phyloP scores from a whole-genome alignment of 2,329 filamentous ascomycete species.

The Colletotrichum tabaci region DNA sequence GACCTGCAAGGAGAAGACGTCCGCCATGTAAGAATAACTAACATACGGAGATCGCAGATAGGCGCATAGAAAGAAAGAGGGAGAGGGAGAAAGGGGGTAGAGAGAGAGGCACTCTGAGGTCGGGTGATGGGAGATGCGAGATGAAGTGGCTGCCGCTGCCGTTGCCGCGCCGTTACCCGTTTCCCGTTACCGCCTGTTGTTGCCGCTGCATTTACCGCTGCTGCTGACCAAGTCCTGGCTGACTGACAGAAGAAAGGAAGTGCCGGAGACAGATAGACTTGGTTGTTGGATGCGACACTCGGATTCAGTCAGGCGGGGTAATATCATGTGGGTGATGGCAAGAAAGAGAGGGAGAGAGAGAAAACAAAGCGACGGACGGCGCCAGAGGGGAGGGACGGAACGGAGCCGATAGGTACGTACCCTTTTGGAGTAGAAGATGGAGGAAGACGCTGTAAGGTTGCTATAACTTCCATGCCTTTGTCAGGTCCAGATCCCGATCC shows the following conservation, averaged over 20 bases:
- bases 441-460: no score
- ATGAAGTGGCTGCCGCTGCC: constrained; percentile 22
- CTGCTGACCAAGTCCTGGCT: constrained; percentile 27
- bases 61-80: no score
- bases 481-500: no score
- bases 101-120: constrained; percentile 10
- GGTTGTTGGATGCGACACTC: no score
- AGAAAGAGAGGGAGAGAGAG: neutral
- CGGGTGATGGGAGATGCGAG: constrained; percentile 1
- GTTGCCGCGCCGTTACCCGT: constrained; percentile 23
- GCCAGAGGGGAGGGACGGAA: neutral
- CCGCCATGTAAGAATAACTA: no score
- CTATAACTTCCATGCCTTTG: no score
- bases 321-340: neutral
- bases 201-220: constrained; percentile 12
- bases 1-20: no score
- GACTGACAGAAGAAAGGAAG: constrained; percentile 18
- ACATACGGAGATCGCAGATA: neutral
- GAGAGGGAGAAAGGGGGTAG: no score
- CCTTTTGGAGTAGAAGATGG: neutral
- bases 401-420: neutral
- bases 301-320: no score
- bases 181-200: constrained; percentile 17
- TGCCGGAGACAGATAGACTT: neutral
- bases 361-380: neutral